Base-by-base conservation (phyloP, 116 monocot species). In the Zostera marina region DNA sequence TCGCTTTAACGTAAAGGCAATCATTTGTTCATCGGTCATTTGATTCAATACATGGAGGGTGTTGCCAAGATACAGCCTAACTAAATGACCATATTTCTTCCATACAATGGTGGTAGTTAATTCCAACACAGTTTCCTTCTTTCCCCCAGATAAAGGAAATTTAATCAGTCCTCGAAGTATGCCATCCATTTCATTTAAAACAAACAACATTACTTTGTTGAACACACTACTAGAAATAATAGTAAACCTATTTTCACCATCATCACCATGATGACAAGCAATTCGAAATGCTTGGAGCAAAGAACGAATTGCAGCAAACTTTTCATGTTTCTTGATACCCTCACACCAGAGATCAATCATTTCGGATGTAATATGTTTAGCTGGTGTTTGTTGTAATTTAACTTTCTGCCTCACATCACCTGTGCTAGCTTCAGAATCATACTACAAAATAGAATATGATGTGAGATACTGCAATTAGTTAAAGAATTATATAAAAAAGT, bases 21-120 rank as follows among this genome's bases (percentile, higher is more conserved):
- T 77, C 96, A 96, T 96, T 53, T 80, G 80, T 54, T 96, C 89
- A 69, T 96, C 96, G 11, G 89, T 96, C 96, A 96, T 89, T 68
- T 96, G 79, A 47, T 77, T 89, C 74, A 96, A 67, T 51, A 96
- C 80, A 72, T 89, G 82, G 11, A 88, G 82, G 12, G 89, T 68
- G 64, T 89, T 96, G 8, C 82, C 82, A 52, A 96, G 79, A 71
- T 85, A 96, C 59, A 88, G 17, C 73, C 69, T 81, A 74, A 85
- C 73, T 59, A 96, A 69, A 59, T 41, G 72, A 11, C 82, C 88
- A 80, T 85, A 63, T 22, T 70, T 74, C 71, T 74, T 85, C 94
- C 94, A 96, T 11, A 14, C 21, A 41, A 67, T 65, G 41, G 82
- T 80, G 23, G 62, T 63, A 59, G 56, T 79, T 43, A 85, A 51